Conservation (phyloP, 2,329 filamentous ascomycete genomes). For the Teratosphaeria viscida region DNA sequence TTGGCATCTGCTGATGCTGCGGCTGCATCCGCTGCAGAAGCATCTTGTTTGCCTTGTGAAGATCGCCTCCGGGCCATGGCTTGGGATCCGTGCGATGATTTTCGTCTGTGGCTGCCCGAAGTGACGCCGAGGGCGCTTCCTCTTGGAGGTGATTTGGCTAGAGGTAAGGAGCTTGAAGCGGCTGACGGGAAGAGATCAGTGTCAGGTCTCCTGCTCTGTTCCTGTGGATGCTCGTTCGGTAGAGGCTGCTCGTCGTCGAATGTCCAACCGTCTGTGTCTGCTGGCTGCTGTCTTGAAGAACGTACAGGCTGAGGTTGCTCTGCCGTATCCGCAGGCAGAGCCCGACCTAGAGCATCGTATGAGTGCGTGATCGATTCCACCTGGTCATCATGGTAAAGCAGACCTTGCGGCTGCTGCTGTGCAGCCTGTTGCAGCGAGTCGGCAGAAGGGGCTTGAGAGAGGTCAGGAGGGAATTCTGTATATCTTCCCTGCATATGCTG, state of each 20-base stretch:
- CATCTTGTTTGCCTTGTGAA: constrained; percentile 49
- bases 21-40: constrained; percentile 28
- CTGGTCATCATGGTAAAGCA: constrained; percentile 41
- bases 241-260: constrained; percentile 64
- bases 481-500: constrained; percentile 15
- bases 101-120: constrained; percentile 62
- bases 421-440: constrained; percentile 15
- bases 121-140: constrained; percentile 25
- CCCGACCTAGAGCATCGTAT: constrained; percentile 49
- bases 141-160: constrained; percentile 69
- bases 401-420: constrained; percentile 10
- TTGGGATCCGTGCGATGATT: constrained; percentile 46
- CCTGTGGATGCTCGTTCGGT: constrained; percentile 44
- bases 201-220: constrained; percentile 55
- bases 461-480: constrained; percentile 28
- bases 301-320: constrained; percentile 10
- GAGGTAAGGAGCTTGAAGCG: constrained; percentile 50
- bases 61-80: constrained; percentile 54
- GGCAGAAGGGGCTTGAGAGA: constrained; percentile 25
- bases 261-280: constrained; percentile 70
- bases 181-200: constrained; percentile 79
- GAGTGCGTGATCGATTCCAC: constrained; percentile 48
- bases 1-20: constrained; percentile 52
- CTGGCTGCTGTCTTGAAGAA: constrained; percentile 9
- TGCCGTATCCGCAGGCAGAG: constrained; percentile 36